phyloP scores from a whole-genome alignment of 768 basidiomycete species.

The Aureoboletus auriporus region DNA sequence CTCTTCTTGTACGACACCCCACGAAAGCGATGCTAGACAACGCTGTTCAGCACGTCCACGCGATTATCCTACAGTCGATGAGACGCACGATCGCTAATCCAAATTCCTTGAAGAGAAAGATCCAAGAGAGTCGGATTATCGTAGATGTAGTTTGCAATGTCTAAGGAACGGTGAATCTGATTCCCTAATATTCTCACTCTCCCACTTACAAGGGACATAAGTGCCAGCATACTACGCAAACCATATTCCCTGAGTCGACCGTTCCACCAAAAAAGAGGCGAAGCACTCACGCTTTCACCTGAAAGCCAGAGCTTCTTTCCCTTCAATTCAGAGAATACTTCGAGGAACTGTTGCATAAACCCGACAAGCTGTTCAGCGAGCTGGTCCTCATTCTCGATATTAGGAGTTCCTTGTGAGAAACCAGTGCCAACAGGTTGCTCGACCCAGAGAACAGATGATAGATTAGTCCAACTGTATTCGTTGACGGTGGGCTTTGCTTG shows the following conservation, averaged over 20 bases:
- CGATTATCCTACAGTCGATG: neutral
- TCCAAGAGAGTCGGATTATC: conserved; percentile 49
- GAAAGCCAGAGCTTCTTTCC: conserved; percentile 65
- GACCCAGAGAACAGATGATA: conserved; percentile 69
- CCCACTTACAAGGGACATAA: conserved; percentile 54
- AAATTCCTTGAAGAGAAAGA: conserved; percentile 63
- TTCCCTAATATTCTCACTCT: neutral
- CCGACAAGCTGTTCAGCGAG: conserved; percentile 51
- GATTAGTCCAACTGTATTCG: conserved; percentile 74
- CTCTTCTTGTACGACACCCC: conserved; percentile 60
- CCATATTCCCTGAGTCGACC: neutral
- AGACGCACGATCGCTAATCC: conserved; percentile 66
- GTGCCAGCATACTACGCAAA: conserved; percentile 61
- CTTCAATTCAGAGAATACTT: conserved; percentile 70
- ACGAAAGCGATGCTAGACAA: conserved; percentile 50
- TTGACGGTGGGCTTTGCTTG: conserved; percentile 62
- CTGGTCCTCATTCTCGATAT: conserved; percentile 54
- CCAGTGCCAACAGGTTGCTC: conserved; percentile 82
- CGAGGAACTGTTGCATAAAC: conserved; percentile 72
- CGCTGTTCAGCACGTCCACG: neutral
- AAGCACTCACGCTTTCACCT: conserved; percentile 65
- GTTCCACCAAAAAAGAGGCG: neutral
- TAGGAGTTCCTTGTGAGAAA: conserved; percentile 66
- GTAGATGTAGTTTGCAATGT: conserved; percentile 74
- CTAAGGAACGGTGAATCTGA: conserved; percentile 29